Conservation (phyloP, 2,329 filamentous ascomycete species). For the Keithomyces neogunnii region DNA sequence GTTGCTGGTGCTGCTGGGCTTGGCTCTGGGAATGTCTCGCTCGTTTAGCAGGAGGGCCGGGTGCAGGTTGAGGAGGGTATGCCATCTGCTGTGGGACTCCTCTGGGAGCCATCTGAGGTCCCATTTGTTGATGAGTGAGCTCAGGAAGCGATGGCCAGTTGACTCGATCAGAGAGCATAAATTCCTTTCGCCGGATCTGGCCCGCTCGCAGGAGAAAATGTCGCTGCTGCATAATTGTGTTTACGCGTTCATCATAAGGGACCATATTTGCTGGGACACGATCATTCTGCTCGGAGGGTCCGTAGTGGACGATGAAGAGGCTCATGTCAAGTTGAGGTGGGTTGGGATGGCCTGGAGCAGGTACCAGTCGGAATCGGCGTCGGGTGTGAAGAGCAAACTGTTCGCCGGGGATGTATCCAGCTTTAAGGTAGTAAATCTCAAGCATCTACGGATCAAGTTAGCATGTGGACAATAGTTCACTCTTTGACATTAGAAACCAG, state of each 20-base stretch:
- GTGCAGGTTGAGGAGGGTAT: constrained; percentile 45
- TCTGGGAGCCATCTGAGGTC: constrained; percentile 34
- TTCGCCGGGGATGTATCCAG: constrained; percentile 73
- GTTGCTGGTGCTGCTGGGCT: constrained; percentile 19
- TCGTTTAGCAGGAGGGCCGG: constrained; percentile 48
- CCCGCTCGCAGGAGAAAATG: constrained; percentile 64
- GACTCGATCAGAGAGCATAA: constrained; percentile 81
- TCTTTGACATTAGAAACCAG: not conserved
- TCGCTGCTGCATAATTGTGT: constrained; percentile 51
- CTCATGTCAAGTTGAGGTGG: constrained; percentile 67
- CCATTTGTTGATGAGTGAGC: constrained; percentile 41
- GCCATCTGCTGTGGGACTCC: constrained; percentile 53
- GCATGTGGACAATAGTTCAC: not conserved
- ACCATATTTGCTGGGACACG: constrained; percentile 62
- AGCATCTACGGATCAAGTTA: constrained; percentile 50
- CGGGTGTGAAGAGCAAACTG: constrained; percentile 67
- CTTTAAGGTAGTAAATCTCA: constrained; percentile 79
- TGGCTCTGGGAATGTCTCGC: constrained; percentile 37
- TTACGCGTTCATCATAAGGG: constrained; percentile 52
- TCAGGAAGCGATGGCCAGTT: constrained; percentile 81
- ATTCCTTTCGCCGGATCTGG: constrained; percentile 81
- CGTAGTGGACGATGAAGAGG: constrained; percentile 89
- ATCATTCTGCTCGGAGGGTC: constrained; percentile 64
- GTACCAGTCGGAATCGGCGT: constrained; percentile 75
- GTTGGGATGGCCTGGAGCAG: constrained; percentile 61